Evolutionary conservation across 176 grass and related monocot genomes (phyloP).

Genomic region (Bromus sterilis): DNA sequence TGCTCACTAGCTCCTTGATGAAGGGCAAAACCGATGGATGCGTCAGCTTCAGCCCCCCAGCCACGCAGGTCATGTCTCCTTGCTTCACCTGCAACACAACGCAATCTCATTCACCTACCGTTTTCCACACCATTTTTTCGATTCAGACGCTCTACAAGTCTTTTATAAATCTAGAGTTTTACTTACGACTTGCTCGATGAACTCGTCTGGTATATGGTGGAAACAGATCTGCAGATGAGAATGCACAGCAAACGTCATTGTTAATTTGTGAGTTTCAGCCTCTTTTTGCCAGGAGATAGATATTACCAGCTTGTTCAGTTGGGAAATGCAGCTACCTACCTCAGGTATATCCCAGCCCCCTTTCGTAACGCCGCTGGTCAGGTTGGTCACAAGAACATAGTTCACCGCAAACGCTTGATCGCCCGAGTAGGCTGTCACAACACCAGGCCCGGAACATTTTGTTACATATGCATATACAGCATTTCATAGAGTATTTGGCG

Average conservation of each 20-base stretch:
- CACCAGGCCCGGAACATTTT: no score
- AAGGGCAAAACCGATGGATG: conserved; percentile 56
- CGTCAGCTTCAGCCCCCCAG: conserved; percentile 68
- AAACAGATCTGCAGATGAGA: conserved; percentile 48
- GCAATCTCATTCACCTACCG: not conserved
- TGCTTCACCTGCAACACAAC: conserved; percentile 42
- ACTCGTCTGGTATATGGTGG: conserved; percentile 57
- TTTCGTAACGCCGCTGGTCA: conserved; percentile 33
- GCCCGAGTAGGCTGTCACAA: conserved; percentile 43
- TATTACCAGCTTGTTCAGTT: not conserved
- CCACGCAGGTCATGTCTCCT: conserved; percentile 59
- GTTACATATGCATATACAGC: no score
- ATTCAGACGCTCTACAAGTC: no score
- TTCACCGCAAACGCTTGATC: conserved; percentile 51
- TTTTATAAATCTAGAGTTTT: not conserved
- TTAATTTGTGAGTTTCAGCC: no score
- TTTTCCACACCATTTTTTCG: not conserved
- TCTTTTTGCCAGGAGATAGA: not conserved
- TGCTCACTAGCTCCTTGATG: conserved; percentile 56
- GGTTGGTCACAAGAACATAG: conserved; percentile 67
- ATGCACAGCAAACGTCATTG: not conserved
- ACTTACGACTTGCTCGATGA: conserved; percentile 52
- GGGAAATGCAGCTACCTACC: conserved; percentile 13
- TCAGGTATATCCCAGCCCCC: conserved; percentile 61
- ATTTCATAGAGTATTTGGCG: not conserved